Conservation (phyloP, 1,139 yeast species). For the Eremothecium cymbalariae region DNA sequence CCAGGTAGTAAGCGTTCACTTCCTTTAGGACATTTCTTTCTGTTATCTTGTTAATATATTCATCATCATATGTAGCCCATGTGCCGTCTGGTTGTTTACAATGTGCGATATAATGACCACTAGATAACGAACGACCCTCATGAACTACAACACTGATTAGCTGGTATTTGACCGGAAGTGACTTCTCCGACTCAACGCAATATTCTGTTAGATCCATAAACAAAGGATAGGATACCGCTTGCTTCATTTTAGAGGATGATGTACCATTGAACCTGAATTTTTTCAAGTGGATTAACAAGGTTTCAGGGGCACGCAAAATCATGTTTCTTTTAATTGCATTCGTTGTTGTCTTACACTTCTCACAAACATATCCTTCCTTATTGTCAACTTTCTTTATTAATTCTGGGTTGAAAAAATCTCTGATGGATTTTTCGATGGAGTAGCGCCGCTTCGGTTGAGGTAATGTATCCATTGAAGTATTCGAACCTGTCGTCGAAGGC, state of each 20-base stretch:
- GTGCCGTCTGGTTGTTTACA: constrained; percentile 85
- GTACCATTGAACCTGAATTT: constrained; percentile 80
- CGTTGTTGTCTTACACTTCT: constrained; percentile 69
- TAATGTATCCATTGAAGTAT: not conserved
- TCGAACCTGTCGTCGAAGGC: constrained; percentile 2
- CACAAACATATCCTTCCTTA: constrained; percentile 73
- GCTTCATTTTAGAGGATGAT: constrained; percentile 76
- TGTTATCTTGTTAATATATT: constrained; percentile 63
- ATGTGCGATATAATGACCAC: constrained; percentile 90
- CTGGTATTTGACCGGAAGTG: constrained; percentile 54
- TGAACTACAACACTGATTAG: constrained; percentile 84
- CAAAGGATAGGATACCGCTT: constrained; percentile 73
- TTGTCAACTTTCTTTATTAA: constrained; percentile 57
- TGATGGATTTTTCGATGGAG: constrained; percentile 64
- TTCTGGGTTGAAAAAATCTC: constrained; percentile 77
- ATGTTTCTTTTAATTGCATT: constrained; percentile 69
- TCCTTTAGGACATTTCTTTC: constrained; percentile 71
- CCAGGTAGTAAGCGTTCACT: constrained; percentile 81
- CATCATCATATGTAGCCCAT: constrained; percentile 95
- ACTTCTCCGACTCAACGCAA: constrained; percentile 21
- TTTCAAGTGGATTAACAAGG: constrained; percentile 76
- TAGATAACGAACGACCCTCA: constrained; percentile 84
- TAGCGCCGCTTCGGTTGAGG: constrained; percentile 33
- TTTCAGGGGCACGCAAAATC: constrained; percentile 79
- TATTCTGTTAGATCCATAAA: constrained; percentile 64